Evolutionary conservation across 2,329 filamentous ascomycete species (phyloP), one percentile per base, ranked within the genome.

Genomic region (Fusarium miscanthi): DNA sequence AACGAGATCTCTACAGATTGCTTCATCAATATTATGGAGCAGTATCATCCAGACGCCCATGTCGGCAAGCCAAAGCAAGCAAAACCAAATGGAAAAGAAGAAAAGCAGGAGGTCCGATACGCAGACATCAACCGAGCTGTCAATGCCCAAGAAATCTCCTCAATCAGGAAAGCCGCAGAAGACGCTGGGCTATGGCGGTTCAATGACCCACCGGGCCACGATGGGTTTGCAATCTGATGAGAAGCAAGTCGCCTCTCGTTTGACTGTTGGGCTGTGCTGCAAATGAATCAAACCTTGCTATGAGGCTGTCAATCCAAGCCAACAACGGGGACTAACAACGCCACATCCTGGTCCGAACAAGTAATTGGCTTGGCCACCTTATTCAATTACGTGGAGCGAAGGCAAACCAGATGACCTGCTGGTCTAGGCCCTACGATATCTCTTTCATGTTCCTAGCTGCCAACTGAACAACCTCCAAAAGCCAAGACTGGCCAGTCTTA

Each of bases 11-110:
- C 92, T 7, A 87, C 84, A 61, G 93, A 96, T 80, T 86, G 92
- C 46, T 95, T 95, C 81, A 88, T 96, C 66, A 92, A 97, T 78
- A 91, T 97, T 73, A 96, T 96, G 93, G 93, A 97, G 81, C 94
- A 97, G 81, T 96, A 96, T 78, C 90, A 90, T 70, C 93, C 93
- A 0, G 89, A 92, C 71, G 94, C 93, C 0, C 90, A 97, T 80
- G 94, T 97, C 2, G 94, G 94, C 7, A 95, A 94, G 83, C 83
- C 85, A 59, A 89, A 83, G 74, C 72, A 76, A 38, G 62, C 54
- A 19, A 81, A 72, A 31, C 4, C 45, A 17, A 73, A 69, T n/a
- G 51, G 66, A 13, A 70, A 64, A 6, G 82, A 88, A 64, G 85
- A 83, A 90, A 58, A 72, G 21, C 82, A 84, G 8, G 83, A 87